These are phyloP conservation scores for Grigorovia humatica DNA, from an alignment of 805 yeast genomes.

Conservation along the genomic window DNA sequence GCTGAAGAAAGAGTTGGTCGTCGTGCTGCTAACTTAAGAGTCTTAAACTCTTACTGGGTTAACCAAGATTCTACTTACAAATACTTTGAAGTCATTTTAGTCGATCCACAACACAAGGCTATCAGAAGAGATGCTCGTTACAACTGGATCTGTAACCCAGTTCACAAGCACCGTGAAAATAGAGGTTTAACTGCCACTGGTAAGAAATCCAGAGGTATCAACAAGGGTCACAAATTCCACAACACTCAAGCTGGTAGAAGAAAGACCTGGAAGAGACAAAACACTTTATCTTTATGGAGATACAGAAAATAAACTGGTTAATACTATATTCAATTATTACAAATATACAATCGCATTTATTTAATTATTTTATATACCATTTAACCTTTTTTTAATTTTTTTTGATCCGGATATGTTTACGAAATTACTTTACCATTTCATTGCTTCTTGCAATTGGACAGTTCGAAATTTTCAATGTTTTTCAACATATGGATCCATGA, in stretches of 20 bases:
- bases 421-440: no score
- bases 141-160: conserved; percentile 99
- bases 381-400: conserved; percentile 1
- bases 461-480: no score
- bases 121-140: conserved; percentile 96
- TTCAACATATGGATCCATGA: no score
- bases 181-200: conserved; percentile 98
- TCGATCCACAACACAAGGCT: conserved; percentile 97
- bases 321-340: background rate
- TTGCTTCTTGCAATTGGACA: no score
- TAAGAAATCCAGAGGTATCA: conserved; percentile 99
- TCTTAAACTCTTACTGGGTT: conserved; percentile 98
- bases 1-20: conserved; percentile 99
- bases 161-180: conserved; percentile 99
- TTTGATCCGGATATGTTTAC: background rate
- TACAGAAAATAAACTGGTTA: conserved; percentile 67
- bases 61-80: conserved; percentile 99
- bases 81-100: conserved; percentile 95
- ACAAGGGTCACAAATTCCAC: conserved; percentile 99
- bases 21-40: conserved; percentile 98
- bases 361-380: background rate
- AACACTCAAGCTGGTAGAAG: conserved; percentile 98
- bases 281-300: conserved; percentile 98
- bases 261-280: conserved; percentile 99
- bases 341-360: background rate